Evolutionary conservation across 441 rosid species (phyloP).

Genomic region (Populus trichocarpa): DNA sequence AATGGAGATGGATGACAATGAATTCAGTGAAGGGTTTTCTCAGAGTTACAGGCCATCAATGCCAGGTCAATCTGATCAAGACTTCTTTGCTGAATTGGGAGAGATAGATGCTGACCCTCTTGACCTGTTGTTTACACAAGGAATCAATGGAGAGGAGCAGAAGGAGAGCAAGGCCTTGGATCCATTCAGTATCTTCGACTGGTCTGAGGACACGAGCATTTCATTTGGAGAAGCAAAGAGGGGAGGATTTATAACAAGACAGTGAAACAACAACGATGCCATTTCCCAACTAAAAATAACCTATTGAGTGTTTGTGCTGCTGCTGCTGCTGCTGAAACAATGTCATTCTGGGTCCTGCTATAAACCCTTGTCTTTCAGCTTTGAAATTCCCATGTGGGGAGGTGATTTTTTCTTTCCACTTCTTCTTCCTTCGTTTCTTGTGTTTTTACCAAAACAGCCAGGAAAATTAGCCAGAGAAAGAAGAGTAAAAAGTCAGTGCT

Average conservation of each 20-base stretch:
- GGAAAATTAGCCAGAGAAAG: slow-evolving; percentile 6
- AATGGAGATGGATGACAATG: slow-evolving; percentile 31
- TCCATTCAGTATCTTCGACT: slow-evolving; percentile 60
- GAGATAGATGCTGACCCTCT: slow-evolving; percentile 64
- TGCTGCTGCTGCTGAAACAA: background rate
- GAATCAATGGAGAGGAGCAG: slow-evolving; percentile 29
- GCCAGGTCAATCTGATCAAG: slow-evolving; percentile 41
- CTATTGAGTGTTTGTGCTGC: slow-evolving; percentile 8
- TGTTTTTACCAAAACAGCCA: slow-evolving; percentile 27
- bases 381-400: no score
- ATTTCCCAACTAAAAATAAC: background rate
- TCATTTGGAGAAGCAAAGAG: slow-evolving; percentile 36
- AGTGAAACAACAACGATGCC: slow-evolving; percentile 10
- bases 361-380: slow-evolving; percentile 22
- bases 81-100: slow-evolving; percentile 72
- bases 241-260: slow-evolving; percentile 35
- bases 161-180: slow-evolving; percentile 35
- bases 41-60: slow-evolving; percentile 47
- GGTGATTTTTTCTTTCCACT: background rate
- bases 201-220: slow-evolving; percentile 38
- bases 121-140: slow-evolving; percentile 48
- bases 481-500: slow-evolving; percentile 14
- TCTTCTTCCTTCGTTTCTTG: slow-evolving; percentile 10
- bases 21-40: slow-evolving; percentile 23
- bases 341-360: slow-evolving; percentile 36